phyloP scores from a whole-genome alignment of 352 stramenopile species.

The Aphanomyces cochlioides region DNA sequence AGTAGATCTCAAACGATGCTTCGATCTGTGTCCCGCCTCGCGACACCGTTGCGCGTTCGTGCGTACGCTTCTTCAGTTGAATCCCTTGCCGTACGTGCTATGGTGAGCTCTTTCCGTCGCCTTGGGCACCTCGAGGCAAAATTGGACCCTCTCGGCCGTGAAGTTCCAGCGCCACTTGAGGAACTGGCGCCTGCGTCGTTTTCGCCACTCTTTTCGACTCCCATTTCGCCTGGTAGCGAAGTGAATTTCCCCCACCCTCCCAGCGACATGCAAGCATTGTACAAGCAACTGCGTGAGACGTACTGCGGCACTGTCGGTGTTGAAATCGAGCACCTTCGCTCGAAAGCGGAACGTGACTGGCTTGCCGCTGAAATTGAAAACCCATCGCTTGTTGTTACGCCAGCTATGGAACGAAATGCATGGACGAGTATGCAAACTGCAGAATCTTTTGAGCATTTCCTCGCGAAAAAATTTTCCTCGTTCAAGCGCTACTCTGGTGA shows the following conservation, averaged over 20 bases:
- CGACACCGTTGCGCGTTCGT: neutral
- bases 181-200: slow-evolving; percentile 50
- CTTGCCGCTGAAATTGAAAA: slow-evolving; percentile 55
- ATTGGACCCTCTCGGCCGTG: slow-evolving; percentile 56
- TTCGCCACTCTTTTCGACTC: slow-evolving; percentile 43
- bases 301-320: slow-evolving; percentile 82
- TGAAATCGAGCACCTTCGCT: slow-evolving; percentile 74
- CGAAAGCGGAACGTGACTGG: slow-evolving; percentile 61
- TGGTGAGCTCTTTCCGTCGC: slow-evolving; percentile 68
- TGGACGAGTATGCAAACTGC: slow-evolving; percentile 76
- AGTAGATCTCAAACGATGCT: neutral
- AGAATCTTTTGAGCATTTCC: slow-evolving; percentile 82
- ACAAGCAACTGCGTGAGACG: slow-evolving; percentile 50
- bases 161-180: slow-evolving; percentile 37
- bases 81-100: slow-evolving; percentile 55
- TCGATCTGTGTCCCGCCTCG: neutral
- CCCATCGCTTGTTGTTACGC: slow-evolving; percentile 42
- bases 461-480: slow-evolving; percentile 79
- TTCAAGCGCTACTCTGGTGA: slow-evolving; percentile 87
- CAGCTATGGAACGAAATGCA: slow-evolving; percentile 67
- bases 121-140: slow-evolving; percentile 72
- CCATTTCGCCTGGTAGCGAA: slow-evolving; percentile 11
- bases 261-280: slow-evolving; percentile 46
- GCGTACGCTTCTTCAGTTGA: slow-evolving; percentile 50
- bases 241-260: slow-evolving; percentile 36